Evolutionary conservation across 2,329 filamentous ascomycete species (phyloP), one percentile per base, ranked within the genome.

Genomic region (Epicoccum nigrum): DNA sequence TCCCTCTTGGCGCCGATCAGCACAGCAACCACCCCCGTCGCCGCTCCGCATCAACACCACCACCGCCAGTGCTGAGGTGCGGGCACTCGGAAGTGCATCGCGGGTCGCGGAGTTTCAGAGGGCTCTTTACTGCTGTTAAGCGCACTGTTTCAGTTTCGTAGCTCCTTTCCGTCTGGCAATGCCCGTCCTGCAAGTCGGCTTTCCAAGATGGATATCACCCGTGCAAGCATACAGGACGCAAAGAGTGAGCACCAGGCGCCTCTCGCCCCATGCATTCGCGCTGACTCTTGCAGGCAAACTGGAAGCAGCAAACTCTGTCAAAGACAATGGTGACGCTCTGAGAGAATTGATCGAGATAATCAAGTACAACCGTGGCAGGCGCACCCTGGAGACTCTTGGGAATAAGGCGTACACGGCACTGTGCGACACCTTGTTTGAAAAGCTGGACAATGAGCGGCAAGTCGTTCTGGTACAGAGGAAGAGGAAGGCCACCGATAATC

Each of bases 341-440:
- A 76, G 77, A 56, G 79, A 84, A 60, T 71, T 86, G 46, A 81
- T 81, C 64, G 77, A 81, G 55, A 79, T 85, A 45, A 72, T 86
- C 25, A 76, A 78, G 45, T 77, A 81, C 60, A 82, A 82, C 60
- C 80, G 76, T 60, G 74, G 70, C 21, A 77, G 68, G 56, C 55
- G 70, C 21, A 71, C 60, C 35, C 60, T 77, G 55, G 71, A 77
- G 27, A 64, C 67, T 5, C 77, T 96, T 27, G 83, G 82, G 37
- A 90, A 96, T 68, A 89, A 88, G 68, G 83, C 83, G n/a, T 96
- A 89, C 60, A 88, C 94, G 66, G 83, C 83, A 52, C 85, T 97
- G 34, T 90, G 90, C 62, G 91, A 97, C 65, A 83, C 84, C 1
- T 77, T 97, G 2, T 96, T 97, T 67, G 81, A 83, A 45, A 87